A percentile compares a stretch with the other conserved stretches of the same genome.
Evolutionary conservation across 2,329 filamentous ascomycete species (phyloP).

Genomic region (Aspergillus viridinutans): DNA sequence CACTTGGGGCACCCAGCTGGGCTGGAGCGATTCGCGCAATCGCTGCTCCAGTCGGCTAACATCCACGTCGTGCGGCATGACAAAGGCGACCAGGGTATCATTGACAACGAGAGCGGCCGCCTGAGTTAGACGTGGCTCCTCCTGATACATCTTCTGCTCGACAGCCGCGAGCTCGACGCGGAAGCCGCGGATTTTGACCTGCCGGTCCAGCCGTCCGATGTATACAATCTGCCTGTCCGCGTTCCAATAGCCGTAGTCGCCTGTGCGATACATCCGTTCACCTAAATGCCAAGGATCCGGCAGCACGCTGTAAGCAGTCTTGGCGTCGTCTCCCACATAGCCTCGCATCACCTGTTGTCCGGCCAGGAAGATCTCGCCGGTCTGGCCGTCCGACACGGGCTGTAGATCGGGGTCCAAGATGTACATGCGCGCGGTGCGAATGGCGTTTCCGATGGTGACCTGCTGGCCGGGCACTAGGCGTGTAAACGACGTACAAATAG

Average conservation of each 20-base stretch:
- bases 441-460: not conserved
- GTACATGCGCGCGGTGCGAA: not conserved
- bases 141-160: not conserved
- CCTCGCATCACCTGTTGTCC: not conserved
- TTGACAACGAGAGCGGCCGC: not conserved
- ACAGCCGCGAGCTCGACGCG: constrained; percentile 1
- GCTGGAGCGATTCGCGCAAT: not conserved
- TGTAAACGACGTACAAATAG: not conserved
- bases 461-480: not conserved
- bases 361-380: not conserved
- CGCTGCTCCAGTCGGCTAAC: not conserved
- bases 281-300: not conserved
- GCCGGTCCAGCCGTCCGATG: not conserved
- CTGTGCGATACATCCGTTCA: constrained; percentile 1
- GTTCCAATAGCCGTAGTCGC: constrained; percentile 1
- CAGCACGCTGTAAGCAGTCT: not conserved
- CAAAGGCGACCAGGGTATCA: not conserved
- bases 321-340: not conserved
- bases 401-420: not conserved
- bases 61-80: not conserved
- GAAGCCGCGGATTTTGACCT: constrained; percentile 1
- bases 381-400: not conserved
- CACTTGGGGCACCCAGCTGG: not conserved
- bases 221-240: not conserved
- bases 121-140: not conserved